Evolutionary conservation across 768 basidiomycete species (phyloP), one percentile per base, ranked within the genome.

Genomic region (Psilocybe subaeruginosa): DNA sequence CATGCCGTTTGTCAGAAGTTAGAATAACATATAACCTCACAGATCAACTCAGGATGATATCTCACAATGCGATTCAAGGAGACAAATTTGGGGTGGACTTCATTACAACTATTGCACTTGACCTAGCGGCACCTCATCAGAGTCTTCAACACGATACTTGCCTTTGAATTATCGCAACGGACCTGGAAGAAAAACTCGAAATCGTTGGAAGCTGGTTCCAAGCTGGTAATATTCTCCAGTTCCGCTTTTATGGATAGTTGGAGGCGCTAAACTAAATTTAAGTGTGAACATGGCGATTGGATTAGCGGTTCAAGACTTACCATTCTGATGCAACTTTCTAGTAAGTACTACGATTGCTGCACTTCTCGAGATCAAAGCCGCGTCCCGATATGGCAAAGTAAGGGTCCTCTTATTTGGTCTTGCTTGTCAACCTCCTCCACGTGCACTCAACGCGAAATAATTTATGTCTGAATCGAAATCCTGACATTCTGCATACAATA

Each of bases 121-220:
- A 95, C 91, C 91, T 80, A 57, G n/a, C 30, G 4, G 29, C n/a
- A 37, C 19, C 16, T 33, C n/a, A 31, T n/a, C 12, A 30, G 5
- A 3, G n/a, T 52, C n/a, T 6, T 35, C 33, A 35, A 11, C 33
- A 23, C 48, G 27, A 61, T 41, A 50, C 50, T 35, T n/a, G 60
- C 55, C 43, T 58, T 61, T 35, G 59, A 46, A 33, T 52, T n/a
- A 31, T 33, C 47, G 33, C 49, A 33, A 30, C 61, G n/a, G 53
- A 91, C 92, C 79, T 89, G 72, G 78, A 95, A 94, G 79, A 90
- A 89, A 72, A 85, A 95, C 59, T 93, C 89, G 66, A 90, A 95
- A 64, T 87, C 82, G 31, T 86, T 80, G 3, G 78, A 73, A n/a
- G 82, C 80, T 31, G 92, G 92, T 53, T 76, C 75, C 30, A 95